Conservation (phyloP, 345 rosid species). For the Lepidium aucheri region DNA sequence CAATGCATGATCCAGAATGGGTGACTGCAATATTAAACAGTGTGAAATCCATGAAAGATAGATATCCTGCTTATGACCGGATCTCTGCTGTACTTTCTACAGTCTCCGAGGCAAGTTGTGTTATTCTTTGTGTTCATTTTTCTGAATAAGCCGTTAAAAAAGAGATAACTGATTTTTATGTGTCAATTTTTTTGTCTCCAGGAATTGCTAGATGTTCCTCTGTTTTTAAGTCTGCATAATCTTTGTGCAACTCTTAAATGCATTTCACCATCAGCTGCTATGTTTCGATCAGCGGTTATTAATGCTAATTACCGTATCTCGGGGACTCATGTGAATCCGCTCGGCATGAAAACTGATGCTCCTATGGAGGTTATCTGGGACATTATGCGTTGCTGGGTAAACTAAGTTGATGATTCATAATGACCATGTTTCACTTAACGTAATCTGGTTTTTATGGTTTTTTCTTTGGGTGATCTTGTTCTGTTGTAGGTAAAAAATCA, state of each 20-base stretch:
- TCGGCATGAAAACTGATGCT: slow-evolving; percentile 92
- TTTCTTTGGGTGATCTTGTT: neutral
- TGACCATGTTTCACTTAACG: slow-evolving; percentile 50
- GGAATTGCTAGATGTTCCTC: slow-evolving; percentile 91
- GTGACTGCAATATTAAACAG: slow-evolving; percentile 52
- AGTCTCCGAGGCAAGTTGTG: slow-evolving; percentile 60
- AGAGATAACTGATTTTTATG: neutral
- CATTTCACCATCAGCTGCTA: slow-evolving; percentile 79
- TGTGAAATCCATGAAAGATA: slow-evolving; percentile 69
- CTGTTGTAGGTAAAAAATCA: slow-evolving; percentile 68
- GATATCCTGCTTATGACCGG: slow-evolving; percentile 83
- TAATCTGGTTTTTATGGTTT: slow-evolving; percentile 30
- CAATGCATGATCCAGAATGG: slow-evolving; percentile 93
- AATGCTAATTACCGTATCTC: slow-evolving; percentile 82
- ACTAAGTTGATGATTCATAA: slow-evolving; percentile 52
- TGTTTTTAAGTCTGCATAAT: slow-evolving; percentile 85
- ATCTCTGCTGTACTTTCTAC: slow-evolving; percentile 86
- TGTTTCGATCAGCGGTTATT: slow-evolving; percentile 83
- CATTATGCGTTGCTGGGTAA: slow-evolving; percentile 97
- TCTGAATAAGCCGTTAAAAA: neutral
- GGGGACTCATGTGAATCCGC: slow-evolving; percentile 81
- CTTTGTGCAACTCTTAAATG: slow-evolving; percentile 87
- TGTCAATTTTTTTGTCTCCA: slow-evolving; percentile 7
- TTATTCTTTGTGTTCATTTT: neutral
- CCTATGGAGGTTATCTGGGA: slow-evolving; percentile 98